A percentile compares a stretch with the other conserved stretches of the same genome.
phyloP scores from a whole-genome alignment of 2,329 filamentous ascomycete species.

The Tolypocladium amazonense region DNA sequence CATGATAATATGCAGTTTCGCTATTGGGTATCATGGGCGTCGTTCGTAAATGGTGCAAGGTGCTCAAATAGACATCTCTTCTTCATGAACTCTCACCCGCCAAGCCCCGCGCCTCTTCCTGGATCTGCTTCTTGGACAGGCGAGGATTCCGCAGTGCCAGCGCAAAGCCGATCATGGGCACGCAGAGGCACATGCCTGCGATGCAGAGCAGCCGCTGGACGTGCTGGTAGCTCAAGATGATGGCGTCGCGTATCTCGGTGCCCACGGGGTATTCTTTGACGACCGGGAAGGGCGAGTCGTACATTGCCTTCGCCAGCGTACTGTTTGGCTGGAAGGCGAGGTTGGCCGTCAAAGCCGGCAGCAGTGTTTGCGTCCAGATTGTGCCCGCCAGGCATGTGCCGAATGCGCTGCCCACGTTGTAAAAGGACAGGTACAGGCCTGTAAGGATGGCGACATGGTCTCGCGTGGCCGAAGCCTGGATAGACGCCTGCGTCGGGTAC shows the following conservation, averaged over 20 bases:
- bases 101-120: slow-evolving; percentile 6
- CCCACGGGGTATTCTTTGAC: slow-evolving; percentile 27
- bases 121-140: slow-evolving; percentile 25
- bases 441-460: slow-evolving; percentile 28
- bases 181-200: slow-evolving; percentile 32
- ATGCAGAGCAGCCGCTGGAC: slow-evolving; percentile 34
- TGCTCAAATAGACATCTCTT: background rate
- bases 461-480: slow-evolving; percentile 24
- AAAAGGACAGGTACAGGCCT: slow-evolving; percentile 27
- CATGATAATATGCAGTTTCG: background rate
- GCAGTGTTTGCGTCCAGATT: slow-evolving; percentile 31
- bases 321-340: slow-evolving; percentile 22
- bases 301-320: slow-evolving; percentile 23
- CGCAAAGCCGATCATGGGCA: slow-evolving; percentile 36
- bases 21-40: background rate
- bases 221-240: slow-evolving; percentile 32
- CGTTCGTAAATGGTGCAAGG: background rate
- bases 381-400: slow-evolving; percentile 29
- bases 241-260: slow-evolving; percentile 29
- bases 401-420: slow-evolving; percentile 29
- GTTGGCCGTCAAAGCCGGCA: slow-evolving; percentile 17
- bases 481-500: slow-evolving; percentile 28
- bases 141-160: slow-evolving; percentile 30
- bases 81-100: background rate
- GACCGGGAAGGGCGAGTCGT: slow-evolving; percentile 24